A percentile compares a stretch with the other conserved stretches of the same genome.
Evolutionary conservation across 495 filamentous ascomycete species (phyloP).

Genomic region (Xylaria sp.): DNA sequence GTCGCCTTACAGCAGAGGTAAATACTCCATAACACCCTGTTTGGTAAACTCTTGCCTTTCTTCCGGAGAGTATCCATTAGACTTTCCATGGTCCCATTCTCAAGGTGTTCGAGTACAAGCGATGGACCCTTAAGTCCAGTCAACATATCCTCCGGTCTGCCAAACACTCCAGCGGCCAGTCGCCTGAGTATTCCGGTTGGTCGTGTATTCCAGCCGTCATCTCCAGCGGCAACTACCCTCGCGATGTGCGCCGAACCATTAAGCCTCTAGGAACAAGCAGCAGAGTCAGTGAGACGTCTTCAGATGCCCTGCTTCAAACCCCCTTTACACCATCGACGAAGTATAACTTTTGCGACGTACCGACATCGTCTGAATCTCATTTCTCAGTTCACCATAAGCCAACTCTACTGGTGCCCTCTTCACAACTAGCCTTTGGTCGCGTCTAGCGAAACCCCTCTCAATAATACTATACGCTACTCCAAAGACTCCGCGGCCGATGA

Average conservation of each 20-base stretch:
- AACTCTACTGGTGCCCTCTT: background rate
- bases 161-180: background rate
- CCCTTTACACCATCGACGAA: background rate
- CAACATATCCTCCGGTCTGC: background rate
- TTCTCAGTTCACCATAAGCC: background rate
- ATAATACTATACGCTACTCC: conserved; percentile 7
- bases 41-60: background rate
- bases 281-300: conserved; percentile 3
- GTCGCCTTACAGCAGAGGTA: conserved; percentile 21
- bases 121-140: conserved; percentile 13
- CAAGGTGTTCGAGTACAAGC: conserved; percentile 23
- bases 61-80: background rate
- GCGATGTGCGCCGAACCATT: conserved; percentile 24
- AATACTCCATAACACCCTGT: conserved; percentile 23
- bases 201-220: background rate
- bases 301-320: background rate
- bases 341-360: background rate
- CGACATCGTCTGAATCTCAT: conserved; percentile 12
- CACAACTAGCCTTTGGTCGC: background rate
- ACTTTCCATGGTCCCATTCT: background rate
- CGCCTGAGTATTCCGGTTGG: background rate
- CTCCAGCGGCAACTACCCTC: background rate
- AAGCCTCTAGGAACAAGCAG: background rate
- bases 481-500: background rate
- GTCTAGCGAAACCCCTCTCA: background rate